Percentiles rank a stretch among this genome's conserved stretches.
These are phyloP conservation scores for Grigorovia humatica DNA, from an alignment of 805 yeast genomes.

Conservation along the genomic window DNA sequence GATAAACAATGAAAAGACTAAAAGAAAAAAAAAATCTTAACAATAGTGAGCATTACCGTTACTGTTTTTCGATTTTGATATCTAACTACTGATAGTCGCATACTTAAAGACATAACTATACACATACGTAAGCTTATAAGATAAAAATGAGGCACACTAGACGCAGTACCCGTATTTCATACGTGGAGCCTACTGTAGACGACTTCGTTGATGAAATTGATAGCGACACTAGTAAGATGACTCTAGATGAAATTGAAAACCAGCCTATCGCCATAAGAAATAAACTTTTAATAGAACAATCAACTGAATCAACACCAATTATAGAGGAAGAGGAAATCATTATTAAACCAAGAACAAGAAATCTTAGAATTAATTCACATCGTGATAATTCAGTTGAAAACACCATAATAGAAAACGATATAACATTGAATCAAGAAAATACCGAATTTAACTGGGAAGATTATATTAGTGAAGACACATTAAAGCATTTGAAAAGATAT, in stretches of 20 bases:
- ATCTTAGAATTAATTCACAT: background rate
- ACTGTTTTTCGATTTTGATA: too few species aligned
- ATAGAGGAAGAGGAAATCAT: constrained; percentile 1
- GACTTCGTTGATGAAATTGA: background rate
- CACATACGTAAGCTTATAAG: background rate
- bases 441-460: constrained; percentile 14
- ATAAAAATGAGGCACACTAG: constrained; percentile 3
- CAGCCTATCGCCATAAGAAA: background rate
- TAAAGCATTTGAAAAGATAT: constrained; percentile 15
- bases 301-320: background rate
- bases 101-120: background rate
- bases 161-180: constrained; percentile 4
- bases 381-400: background rate
- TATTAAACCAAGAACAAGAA: background rate
- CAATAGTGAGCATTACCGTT: too few species aligned
- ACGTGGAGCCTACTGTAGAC: background rate
- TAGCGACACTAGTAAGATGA: background rate
- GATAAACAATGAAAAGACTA: too few species aligned
- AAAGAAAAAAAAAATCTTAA: too few species aligned
- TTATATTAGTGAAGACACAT: constrained; percentile 16
- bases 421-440: background rate
- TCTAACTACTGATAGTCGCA: background rate
- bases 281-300: background rate
- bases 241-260: background rate
- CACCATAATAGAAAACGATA: background rate